Evolutionary conservation across 331 rosid genomes (phyloP).

Genomic region (Ulmus americana): DNA sequence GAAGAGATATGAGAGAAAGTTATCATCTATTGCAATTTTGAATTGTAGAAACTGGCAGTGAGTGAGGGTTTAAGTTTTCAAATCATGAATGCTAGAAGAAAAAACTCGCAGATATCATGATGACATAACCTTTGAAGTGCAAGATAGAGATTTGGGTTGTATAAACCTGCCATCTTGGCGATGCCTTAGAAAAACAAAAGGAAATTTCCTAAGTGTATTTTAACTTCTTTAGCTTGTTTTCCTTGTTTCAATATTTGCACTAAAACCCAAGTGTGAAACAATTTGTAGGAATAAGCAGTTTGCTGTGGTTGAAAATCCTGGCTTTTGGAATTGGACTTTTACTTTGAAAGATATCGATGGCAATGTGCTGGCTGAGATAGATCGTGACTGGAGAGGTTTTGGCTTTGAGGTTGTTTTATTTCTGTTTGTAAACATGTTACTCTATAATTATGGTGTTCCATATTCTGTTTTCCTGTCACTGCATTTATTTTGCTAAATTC

Average conservation of each 20-base stretch:
- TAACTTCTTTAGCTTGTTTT: background rate
- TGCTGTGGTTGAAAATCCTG: conserved; percentile 94
- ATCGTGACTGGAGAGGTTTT: conserved; percentile 97
- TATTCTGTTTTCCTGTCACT: background rate
- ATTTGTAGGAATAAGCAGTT: conserved; percentile 69
- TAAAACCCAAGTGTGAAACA: background rate
- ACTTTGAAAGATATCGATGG: conserved; percentile 73
- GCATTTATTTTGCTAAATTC: background rate
- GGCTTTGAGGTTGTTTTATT: conserved; percentile 81
- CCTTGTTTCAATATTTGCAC: background rate
- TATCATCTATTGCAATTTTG: no score
- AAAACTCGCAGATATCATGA: no score
- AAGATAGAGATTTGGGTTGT: no score
- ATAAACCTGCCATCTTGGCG: no score
- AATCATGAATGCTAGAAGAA: no score
- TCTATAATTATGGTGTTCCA: conserved; percentile 13
- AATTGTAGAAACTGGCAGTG: no score
- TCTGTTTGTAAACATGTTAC: conserved; percentile 6
- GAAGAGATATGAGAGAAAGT: no score
- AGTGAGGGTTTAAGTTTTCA: no score
- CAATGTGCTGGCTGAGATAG: conserved; percentile 74
- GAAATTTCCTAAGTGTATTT: no score
- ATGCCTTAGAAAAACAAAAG: no score
- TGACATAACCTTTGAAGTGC: no score
- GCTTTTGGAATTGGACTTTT: conserved; percentile 97